Evolutionary conservation across 2,329 filamentous ascomycete genomes (phyloP).

Genomic region (Colletotrichum destructivum): DNA sequence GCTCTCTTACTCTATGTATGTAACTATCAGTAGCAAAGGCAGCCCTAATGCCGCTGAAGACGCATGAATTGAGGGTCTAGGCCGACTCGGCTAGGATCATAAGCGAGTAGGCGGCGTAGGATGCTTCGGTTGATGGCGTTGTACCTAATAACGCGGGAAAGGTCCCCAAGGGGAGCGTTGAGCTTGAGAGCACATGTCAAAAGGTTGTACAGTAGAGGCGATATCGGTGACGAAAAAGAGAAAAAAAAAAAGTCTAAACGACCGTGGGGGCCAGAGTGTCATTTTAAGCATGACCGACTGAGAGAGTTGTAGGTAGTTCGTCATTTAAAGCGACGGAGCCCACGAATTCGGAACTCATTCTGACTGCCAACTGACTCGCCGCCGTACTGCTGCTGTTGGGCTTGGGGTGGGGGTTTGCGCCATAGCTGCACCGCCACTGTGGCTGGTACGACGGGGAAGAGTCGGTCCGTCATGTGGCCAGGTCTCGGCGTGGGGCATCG

Average conservation of each 20-base stretch:
- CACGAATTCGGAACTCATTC: constrained; percentile 9
- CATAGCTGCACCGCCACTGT: neutral
- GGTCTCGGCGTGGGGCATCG: neutral
- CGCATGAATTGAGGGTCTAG: constrained; percentile 14
- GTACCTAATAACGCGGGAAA: constrained; percentile 20
- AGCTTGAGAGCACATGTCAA: constrained; percentile 32
- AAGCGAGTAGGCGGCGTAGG: constrained; percentile 31
- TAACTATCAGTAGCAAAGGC: constrained; percentile 16
- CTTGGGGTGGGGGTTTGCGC: neutral
- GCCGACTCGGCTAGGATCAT: constrained; percentile 12
- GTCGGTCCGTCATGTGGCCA: constrained; percentile 25
- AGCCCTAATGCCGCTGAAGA: constrained; percentile 22
- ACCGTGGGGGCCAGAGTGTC: constrained; percentile 33
- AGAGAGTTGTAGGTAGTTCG: constrained; percentile 34
- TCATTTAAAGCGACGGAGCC: constrained; percentile 26
- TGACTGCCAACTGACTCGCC: constrained; percentile 34
- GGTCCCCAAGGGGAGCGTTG: neutral
- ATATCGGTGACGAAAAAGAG: constrained; percentile 16
- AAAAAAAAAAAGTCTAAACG: constrained; percentile 35
- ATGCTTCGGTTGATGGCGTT: constrained; percentile 29
- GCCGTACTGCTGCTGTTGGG: constrained; percentile 1
- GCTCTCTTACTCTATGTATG: neutral
- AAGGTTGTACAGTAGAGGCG: constrained; percentile 21
- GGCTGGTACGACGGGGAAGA: neutral
- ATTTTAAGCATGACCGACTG: constrained; percentile 30